Evolutionary conservation across 495 filamentous ascomycete species (phyloP), one percentile per base, ranked within the genome.

Genomic region (Apodospora peruviana): DNA sequence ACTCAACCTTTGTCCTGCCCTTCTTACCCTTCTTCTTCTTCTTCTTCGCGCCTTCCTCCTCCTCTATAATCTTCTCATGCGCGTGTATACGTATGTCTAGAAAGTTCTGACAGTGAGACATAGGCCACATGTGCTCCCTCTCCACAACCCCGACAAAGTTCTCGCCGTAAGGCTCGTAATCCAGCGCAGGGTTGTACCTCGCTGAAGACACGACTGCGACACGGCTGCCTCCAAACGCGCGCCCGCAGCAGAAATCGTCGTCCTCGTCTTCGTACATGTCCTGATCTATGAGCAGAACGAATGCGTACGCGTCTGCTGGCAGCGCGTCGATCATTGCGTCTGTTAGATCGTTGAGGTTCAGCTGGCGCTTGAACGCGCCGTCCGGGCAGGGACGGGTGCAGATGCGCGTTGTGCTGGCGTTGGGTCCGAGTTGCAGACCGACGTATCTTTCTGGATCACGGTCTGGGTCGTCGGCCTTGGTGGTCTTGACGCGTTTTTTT

Each of bases 231-330:
- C 83, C 84, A 51, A 85, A 87, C 16, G 85, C 83, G 22, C 79
- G 68, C 2, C 83, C 85, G 55, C 83, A 86, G 48, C 75, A 80
- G 50, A 85, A 87, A 23, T 78, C 76, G 48, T 86, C 84, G 3
- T 85, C 76, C 3, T 83, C 79, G 53, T 79, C 76, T 56, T 87
- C 82, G 59, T 79, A 87, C 34, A 87, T 58, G 56, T 88, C 85
- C 17, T 84, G 78, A 16, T 81, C 56, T 0, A 80, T 62, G 4
- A 87, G 53, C 43, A 87, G 48, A 5, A 82, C 48, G 3, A 86
- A 50, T 0, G 81, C 69, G 47, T 84, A 83, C 3, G 82, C 83
- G 64, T 86, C 80, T 2, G 60, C 47, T 0, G 82, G 82, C 0
- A 87, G 56, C 14, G 77, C 67, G 19, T 61, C 64, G 11, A 82